Conservation (phyloP, 129 eudicot genomes). For the Artemisia tridentata region DNA sequence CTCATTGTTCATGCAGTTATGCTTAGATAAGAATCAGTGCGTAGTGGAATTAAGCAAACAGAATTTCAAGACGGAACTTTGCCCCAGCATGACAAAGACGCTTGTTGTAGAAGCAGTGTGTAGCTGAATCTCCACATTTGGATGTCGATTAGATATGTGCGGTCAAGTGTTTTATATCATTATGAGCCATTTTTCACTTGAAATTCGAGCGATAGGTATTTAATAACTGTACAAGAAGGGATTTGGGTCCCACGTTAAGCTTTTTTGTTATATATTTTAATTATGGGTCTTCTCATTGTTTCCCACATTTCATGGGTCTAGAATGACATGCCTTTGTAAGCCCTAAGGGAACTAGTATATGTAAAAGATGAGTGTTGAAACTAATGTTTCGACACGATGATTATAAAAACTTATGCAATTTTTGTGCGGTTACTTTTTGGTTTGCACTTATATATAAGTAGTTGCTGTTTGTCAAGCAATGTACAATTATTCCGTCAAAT, state of each 20-base stretch:
- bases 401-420: neutral
- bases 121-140: slow-evolving; percentile 43
- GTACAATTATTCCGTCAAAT: too few species aligned
- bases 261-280: neutral
- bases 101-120: slow-evolving; percentile 73
- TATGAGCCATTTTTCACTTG: too few species aligned
- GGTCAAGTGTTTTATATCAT: neutral
- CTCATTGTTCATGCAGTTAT: slow-evolving; percentile 23
- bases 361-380: neutral
- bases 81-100: slow-evolving; percentile 52
- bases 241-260: neutral
- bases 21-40: slow-evolving; percentile 59
- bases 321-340: neutral
- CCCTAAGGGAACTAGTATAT: slow-evolving; percentile 6
- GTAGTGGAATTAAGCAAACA: slow-evolving; percentile 19
- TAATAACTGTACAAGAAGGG: neutral
- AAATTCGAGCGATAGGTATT: too few species aligned
- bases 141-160: neutral
- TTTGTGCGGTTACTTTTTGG: neutral
- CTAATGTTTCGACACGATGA: slow-evolving; percentile 2
- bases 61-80: slow-evolving; percentile 49
- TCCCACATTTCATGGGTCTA: slow-evolving; percentile 18
- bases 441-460: too few species aligned
- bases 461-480: too few species aligned
- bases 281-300: slow-evolving; percentile 10